Evolutionary conservation across 202 grass and related monocot genomes (phyloP).

Genomic region (Elaeis oleifera): DNA sequence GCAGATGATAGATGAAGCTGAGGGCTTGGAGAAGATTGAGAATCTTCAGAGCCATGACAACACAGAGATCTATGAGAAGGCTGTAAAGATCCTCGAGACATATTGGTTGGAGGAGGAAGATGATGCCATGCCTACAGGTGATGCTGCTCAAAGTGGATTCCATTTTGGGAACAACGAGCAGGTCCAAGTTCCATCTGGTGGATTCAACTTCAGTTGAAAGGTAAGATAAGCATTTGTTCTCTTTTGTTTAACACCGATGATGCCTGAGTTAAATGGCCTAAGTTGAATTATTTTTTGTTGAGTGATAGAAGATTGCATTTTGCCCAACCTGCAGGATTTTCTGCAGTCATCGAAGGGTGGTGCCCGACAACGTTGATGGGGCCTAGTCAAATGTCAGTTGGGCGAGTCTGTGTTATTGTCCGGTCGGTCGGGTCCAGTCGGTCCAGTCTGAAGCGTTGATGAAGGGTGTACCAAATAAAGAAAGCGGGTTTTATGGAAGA

Average conservation of each 20-base stretch:
- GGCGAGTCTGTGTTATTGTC: slow-evolving; percentile 32
- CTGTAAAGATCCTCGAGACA: slow-evolving; percentile 92
- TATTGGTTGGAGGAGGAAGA: slow-evolving; percentile 96
- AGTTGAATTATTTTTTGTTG: too few relatives aligned
- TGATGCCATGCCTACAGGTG: slow-evolving; percentile 42
- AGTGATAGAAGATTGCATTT: too few relatives aligned
- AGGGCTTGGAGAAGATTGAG: slow-evolving; percentile 97
- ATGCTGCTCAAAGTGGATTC: slow-evolving; percentile 45
- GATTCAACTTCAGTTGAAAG: slow-evolving; percentile 63
- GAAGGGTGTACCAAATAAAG: slow-evolving; percentile 34
- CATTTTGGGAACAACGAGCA: slow-evolving; percentile 37
- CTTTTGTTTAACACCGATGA: too few relatives aligned
- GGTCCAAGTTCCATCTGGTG: slow-evolving; percentile 29
- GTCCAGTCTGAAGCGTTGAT: slow-evolving; percentile 35
- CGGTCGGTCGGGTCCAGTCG: slow-evolving; percentile 27
- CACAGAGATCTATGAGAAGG: slow-evolving; percentile 95
- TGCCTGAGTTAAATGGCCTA: too few relatives aligned
- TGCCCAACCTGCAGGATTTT: too few relatives aligned
- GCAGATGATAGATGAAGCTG: slow-evolving; percentile 90
- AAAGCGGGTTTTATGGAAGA: slow-evolving; percentile 13
- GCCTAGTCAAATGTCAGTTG: slow-evolving; percentile 32
- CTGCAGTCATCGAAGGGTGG: neutral
- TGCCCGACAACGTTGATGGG: slow-evolving; percentile 36
- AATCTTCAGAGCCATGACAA: slow-evolving; percentile 99
- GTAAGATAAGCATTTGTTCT: neutral